Percentiles rank a stretch among this genome's conserved stretches.
These are phyloP conservation scores for Epithele typhae DNA, from an alignment of 768 basidiomycete species.

Conservation along the genomic window DNA sequence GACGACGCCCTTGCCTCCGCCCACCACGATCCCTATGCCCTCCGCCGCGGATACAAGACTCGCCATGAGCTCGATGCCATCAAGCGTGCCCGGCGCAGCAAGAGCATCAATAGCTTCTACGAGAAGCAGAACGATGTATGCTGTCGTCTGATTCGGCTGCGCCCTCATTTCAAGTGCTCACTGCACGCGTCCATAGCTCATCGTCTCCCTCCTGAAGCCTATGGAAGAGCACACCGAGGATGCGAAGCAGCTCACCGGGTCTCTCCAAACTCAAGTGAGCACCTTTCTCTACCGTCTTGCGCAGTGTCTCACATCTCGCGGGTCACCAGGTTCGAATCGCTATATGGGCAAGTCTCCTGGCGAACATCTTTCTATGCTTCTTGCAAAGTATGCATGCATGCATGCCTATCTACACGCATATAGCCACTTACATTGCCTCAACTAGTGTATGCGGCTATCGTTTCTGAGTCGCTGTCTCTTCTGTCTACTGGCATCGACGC, in stretches of 20 bases:
- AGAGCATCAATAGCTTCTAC: conserved; percentile 60
- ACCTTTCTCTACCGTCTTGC: too few species aligned
- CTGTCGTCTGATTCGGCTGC: background rate
- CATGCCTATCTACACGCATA: background rate
- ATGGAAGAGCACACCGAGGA: conserved; percentile 88
- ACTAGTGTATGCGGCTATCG: conserved; percentile 87
- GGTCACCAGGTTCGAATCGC: conserved; percentile 81
- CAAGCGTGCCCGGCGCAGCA: conserved; percentile 46
- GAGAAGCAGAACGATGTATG: conserved; percentile 68
- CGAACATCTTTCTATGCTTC: conserved; percentile 68
- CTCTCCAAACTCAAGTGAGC: background rate
- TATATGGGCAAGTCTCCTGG: conserved; percentile 73
- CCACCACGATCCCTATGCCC: conserved; percentile 56
- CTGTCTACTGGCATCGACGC: conserved; percentile 90
- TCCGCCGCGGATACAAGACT: conserved; percentile 55
- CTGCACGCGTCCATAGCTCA: conserved; percentile 49
- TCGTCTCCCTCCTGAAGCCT: conserved; percentile 75
- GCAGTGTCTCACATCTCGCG: too few species aligned
- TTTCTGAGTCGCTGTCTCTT: conserved; percentile 77
- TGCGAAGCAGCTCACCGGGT: conserved; percentile 59
- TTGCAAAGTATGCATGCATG: conserved; percentile 52
- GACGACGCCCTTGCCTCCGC: background rate
- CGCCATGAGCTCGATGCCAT: conserved; percentile 57
- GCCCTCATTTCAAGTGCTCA: background rate
- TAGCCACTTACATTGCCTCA: background rate